phyloP scores from a whole-genome alignment of 208 protist species.

The Trichomonas vaginalis region DNA sequence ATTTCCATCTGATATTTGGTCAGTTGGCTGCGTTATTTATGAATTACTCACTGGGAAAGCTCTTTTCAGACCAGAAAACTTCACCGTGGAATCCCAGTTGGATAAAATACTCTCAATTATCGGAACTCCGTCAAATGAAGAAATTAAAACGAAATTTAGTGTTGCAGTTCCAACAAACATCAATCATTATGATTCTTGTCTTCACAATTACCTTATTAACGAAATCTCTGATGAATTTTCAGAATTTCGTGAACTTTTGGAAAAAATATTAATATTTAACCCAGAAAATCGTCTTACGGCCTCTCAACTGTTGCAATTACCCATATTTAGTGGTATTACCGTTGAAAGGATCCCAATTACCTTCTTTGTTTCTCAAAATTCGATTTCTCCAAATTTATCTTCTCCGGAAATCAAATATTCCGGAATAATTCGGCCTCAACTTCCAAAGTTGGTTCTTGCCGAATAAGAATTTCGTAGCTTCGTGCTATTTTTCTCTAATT shows the following conservation, averaged over 20 bases:
- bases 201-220: not conserved
- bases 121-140: not conserved
- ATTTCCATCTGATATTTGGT: constrained; percentile 81
- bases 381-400: not conserved
- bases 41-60: constrained; percentile 64
- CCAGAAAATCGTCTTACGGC: not conserved
- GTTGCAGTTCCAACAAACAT: not conserved
- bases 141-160: not conserved
- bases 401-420: not conserved
- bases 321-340: not conserved
- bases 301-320: not conserved
- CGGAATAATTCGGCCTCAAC: not conserved
- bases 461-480: not conserved
- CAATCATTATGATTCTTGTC: not conserved
- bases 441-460: not conserved
- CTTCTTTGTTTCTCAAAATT: not conserved
- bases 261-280: not conserved
- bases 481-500: no score
- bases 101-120: not conserved
- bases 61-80: constrained; percentile 53
- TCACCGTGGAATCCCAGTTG: not conserved
- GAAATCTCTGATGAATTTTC: not conserved
- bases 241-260: not conserved
- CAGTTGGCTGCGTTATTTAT: constrained; percentile 85
- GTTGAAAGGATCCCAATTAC: not conserved